phyloP scores from a whole-genome alignment of 345 rosid genomes.

The Barbarea vulgaris region DNA sequence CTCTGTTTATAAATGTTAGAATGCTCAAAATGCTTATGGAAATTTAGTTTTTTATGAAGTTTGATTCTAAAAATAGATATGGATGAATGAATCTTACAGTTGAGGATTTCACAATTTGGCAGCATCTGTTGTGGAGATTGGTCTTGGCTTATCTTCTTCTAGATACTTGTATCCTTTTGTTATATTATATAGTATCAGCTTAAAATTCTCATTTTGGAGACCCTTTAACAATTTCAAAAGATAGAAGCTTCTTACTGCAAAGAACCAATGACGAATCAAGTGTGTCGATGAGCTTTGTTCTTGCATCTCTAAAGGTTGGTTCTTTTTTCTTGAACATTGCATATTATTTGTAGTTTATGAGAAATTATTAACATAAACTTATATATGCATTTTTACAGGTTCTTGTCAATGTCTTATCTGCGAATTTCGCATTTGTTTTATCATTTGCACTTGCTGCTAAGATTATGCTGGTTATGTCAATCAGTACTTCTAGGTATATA shows the following conservation, averaged over 20 bases:
- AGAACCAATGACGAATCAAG: conserved; percentile 47
- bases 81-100: conserved; percentile 5
- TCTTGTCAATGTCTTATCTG: conserved; percentile 56
- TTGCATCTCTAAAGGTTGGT: conserved; percentile 28
- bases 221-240: conserved; percentile 55
- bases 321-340: neutral
- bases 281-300: conserved; percentile 44
- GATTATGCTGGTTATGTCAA: conserved; percentile 44
- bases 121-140: conserved; percentile 73
- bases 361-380: neutral
- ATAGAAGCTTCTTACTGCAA: conserved; percentile 56
- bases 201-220: conserved; percentile 14
- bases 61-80: neutral
- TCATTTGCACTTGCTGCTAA: conserved; percentile 49
- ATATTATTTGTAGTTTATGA: neutral
- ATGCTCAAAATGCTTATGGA: neutral
- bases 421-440: conserved; percentile 60
- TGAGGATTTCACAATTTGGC: conserved; percentile 40
- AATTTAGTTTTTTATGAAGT: neutral
- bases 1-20: neutral
- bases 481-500: conserved; percentile 51
- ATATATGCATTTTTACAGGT: conserved; percentile 46
- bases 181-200: neutral
- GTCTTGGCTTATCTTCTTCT: conserved; percentile 59
- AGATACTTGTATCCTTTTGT: conserved; percentile 78